Conservation (phyloP, 225 moss, liverwort and hornwort genomes). For the Climacium dendroides region DNA sequence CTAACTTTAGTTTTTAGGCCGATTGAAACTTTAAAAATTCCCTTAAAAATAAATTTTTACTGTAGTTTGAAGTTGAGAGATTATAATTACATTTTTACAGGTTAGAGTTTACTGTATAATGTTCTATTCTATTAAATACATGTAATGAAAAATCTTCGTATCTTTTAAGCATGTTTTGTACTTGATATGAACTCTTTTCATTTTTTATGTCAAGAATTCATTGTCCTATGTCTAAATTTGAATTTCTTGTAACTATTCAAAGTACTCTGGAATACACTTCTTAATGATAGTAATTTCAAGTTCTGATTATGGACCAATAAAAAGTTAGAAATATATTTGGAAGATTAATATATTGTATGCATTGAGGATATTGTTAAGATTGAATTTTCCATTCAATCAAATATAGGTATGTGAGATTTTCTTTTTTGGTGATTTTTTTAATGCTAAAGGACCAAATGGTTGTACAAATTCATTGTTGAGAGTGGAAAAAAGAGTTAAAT, state of each 20-base stretch:
- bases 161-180: neutral
- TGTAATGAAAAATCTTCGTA: neutral
- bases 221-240: neutral
- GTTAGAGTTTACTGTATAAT: neutral
- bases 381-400: neutral
- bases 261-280: too few relatives aligned
- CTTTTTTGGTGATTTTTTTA: neutral
- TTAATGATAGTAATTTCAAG: neutral
- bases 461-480: rapidly evolving
- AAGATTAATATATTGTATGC: neutral
- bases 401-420: neutral
- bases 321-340: too few relatives aligned
- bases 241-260: neutral
- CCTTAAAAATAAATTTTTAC: too few relatives aligned
- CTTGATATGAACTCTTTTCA: neutral
- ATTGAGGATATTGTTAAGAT: rapidly evolving
- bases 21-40: too few relatives aligned
- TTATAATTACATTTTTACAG: neutral
- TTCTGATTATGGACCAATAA: rapidly evolving
- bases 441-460: rapidly evolving
- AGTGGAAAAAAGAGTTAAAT: neutral
- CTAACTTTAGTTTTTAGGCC: neutral
- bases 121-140: neutral
- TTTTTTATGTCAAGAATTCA: neutral
- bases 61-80: neutral